Evolutionary conservation across 306 rosid genomes (phyloP).

Genomic region (Sicyos baderoa): DNA sequence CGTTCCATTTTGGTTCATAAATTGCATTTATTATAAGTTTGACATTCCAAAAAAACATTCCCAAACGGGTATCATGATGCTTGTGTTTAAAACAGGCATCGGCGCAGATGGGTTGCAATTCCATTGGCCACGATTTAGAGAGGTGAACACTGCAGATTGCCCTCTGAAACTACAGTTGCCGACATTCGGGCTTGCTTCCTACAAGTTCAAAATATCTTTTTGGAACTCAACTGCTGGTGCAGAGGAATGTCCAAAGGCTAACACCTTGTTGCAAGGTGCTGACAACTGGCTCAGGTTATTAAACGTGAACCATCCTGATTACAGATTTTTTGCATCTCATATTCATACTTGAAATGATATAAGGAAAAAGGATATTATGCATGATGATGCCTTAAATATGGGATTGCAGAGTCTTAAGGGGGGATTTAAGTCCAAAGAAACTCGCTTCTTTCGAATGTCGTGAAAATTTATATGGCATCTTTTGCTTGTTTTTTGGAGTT

Average conservation of each 20-base stretch:
- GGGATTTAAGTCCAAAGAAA: neutral
- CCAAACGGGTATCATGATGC: slow-evolving; percentile 2
- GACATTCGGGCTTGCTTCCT: slow-evolving; percentile 68
- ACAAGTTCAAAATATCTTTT: slow-evolving; percentile 59
- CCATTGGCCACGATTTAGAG: slow-evolving; percentile 37
- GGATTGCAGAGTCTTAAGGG: neutral
- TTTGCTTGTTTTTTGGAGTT: neutral
- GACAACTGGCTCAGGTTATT: slow-evolving; percentile 58
- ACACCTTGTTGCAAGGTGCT: slow-evolving; percentile 56
- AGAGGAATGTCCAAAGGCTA: slow-evolving; percentile 49
- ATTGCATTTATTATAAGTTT: neutral
- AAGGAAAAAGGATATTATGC: slow-evolving; percentile 1
- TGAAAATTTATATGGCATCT: neutral
- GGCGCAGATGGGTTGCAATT: slow-evolving; percentile 31
- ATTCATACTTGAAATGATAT: slow-evolving; percentile 42
- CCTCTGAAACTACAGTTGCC: slow-evolving; percentile 51
- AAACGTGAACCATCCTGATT: slow-evolving; percentile 70
- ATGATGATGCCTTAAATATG: slow-evolving; percentile 10
- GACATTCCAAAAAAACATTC: neutral
- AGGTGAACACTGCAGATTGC: slow-evolving; percentile 29
- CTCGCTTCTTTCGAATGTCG: slow-evolving; percentile 8
- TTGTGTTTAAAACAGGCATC: slow-evolving; percentile 14
- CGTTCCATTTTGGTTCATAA: neutral
- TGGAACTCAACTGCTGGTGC: slow-evolving; percentile 63
- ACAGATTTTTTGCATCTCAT: slow-evolving; percentile 52